Evolutionary conservation across 768 basidiomycete genomes (phyloP), one percentile per base, ranked within the genome.

Genomic region (Phylloporus arenicola): DNA sequence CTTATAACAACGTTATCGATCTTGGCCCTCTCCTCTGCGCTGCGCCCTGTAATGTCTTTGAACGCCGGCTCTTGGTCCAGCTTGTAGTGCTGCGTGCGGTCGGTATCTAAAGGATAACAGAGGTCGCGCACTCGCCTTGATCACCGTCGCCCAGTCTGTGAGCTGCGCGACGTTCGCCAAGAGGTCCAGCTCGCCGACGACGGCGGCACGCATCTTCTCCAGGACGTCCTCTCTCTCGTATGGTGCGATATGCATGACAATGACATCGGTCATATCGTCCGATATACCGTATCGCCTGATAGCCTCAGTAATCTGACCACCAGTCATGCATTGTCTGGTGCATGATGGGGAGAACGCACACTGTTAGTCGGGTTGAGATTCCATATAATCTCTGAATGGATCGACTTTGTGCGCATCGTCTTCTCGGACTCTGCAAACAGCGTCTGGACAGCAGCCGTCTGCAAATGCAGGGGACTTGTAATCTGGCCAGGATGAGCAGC

Each of bases 371-470:
- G 92, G 56, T 88, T 91, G 43, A 97, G 72, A 19, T 80, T 70
- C 76, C 87, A 92, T n/a, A 97, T 73, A 45, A 97, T 77, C 67
- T 98, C 94, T 0, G 92, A 92, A 63, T 97, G 93, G 0, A 93
- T 70, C 1, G 92, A 91, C 70, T 86, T 90, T 1, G 94, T 93
- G 42, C 85, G 76, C 50, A 95, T 72, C 1, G 71, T 61, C 19
- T 72, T 74, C 37, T 84, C 78, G 3, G 77, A 65, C 25, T 79
- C 74, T 0, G 91, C 80, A 11, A 93, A 70, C n/a, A 91, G 72
- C 1, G 92, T 85, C 58, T 92, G 88, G 47, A 86, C 76, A 11
- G 93, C 77, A 0, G 91, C 94, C 0, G 90, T 92, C 64, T 89
- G 81, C 12, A 97, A 70, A 59, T 95, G 93, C 39, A 84, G 63